Base-by-base conservation (phyloP, 495 filamentous ascomycete genomes). In the Mycothermus thermophilus region DNA sequence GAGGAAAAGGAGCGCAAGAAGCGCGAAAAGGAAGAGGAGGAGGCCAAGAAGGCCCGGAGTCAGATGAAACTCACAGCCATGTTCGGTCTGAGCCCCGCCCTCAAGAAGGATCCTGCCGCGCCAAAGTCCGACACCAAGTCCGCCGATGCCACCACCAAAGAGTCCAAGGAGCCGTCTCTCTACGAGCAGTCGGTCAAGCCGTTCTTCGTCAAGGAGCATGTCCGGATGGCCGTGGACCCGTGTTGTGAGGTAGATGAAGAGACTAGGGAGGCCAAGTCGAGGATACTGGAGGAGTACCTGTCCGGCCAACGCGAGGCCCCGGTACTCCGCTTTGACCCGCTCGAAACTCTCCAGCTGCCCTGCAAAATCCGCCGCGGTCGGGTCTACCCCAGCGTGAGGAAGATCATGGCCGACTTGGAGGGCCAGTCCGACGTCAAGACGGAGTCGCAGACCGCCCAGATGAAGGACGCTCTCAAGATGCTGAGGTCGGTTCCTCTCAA, bases 171-270 rank as follows among this genome's bases (percentile, higher is more conserved):
- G 13, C 41, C 60, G 22, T 69, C 75, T 0, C 69, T 77, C 27
- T 96, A 92, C 46, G 62, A 81, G 11, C 71, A 70, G 42, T 57
- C 51, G 20, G 95, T 95, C 47, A 72, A 80, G 10, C 71, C 80
- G 0, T 94, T 92, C 55, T 85, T 79, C 38, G 42, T 85, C 8
- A 73, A 85, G 35, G 62, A 69, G 10, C 63, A 79, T 44, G 79
- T 80, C 2, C 67, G 41, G 8, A 37, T 87, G 27, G 81, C 83
- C 2, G 62, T 64, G 0, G 40, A 29, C 6, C 38, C 41, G 46
- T 67, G 30, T 63, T 67, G 30, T 63, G 71, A 52, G 47, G 67
- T 55, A 36, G 77, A 83, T 37, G 50, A 70, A 1, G 57, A 75
- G 39, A 69, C 69, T 3, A 57, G 57, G 19, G 54, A 59, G 22